These are phyloP conservation scores for Polytrichum formosum DNA, from an alignment of 225 moss, liverwort and hornwort species.

Conservation along the genomic window DNA sequence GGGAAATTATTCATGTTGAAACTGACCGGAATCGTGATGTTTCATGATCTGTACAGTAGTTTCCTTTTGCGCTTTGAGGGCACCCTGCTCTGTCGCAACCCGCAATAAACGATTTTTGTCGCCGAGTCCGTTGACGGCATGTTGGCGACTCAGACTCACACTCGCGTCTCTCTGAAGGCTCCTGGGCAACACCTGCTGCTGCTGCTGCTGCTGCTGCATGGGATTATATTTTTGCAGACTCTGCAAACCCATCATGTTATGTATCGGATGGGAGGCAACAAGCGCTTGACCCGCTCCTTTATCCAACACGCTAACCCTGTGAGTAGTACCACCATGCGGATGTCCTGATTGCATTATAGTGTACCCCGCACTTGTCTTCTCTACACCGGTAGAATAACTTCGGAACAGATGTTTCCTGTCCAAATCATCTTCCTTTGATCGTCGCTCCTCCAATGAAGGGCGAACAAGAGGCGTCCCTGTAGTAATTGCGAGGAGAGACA, in stretches of 20 bases:
- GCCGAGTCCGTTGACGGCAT: not conserved
- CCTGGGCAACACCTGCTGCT: not conserved
- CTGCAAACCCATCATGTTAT: slow-evolving; percentile 1
- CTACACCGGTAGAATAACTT: slow-evolving; percentile 7
- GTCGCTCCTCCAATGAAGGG: slow-evolving; percentile 3
- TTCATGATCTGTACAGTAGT: not conserved
- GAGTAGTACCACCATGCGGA: slow-evolving; percentile 2
- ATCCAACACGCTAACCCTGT: not conserved
- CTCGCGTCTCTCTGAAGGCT: not conserved
- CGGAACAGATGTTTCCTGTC: slow-evolving; percentile 1
- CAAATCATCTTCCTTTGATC: slow-evolving; percentile 5
- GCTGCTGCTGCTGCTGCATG: not conserved
- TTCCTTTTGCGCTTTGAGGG: slow-evolving; percentile 2
- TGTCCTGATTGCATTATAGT: slow-evolving; percentile 5
- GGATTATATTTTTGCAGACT: not conserved
- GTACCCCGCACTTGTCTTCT: slow-evolving; percentile 1
- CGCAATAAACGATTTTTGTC: not conserved
- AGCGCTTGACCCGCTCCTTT: slow-evolving; percentile 5
- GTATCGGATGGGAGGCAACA: not conserved
- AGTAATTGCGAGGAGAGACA: not conserved
- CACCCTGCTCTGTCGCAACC: slow-evolving; percentile 5
- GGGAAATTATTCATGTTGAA: too few species aligned
- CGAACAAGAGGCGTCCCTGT: not conserved
- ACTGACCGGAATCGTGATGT: too few species aligned
- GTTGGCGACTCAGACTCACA: not conserved